Percentiles rank a stretch among this genome's conserved stretches.
Conservation (phyloP, 1,284 basidiomycete genomes). For the Irpex sp. region DNA sequence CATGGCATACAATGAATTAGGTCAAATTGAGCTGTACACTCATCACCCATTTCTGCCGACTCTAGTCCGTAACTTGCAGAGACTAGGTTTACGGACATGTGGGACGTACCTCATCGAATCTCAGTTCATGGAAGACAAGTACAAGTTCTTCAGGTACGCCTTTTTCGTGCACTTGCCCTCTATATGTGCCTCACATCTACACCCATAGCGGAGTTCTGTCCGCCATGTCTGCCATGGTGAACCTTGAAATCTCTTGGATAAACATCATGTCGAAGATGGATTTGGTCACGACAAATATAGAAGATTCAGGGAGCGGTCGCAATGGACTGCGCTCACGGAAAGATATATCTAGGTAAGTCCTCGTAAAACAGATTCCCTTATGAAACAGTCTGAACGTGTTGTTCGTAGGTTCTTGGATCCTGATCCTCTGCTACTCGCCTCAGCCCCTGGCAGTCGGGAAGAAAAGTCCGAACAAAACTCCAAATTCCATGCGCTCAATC, state of each 20-base stretch:
- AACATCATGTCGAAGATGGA: constrained; percentile 99
- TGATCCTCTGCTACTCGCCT: constrained; percentile 86
- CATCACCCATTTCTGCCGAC: constrained; percentile 96
- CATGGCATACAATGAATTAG: constrained; percentile 32
- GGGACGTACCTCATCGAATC: constrained; percentile 94
- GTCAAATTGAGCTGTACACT: constrained; percentile 98
- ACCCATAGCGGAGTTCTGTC: constrained; percentile 84
- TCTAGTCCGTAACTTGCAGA: constrained; percentile 70
- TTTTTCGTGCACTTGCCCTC: background rate
- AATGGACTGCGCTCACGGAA: constrained; percentile 71
- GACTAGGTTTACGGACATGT: constrained; percentile 76
- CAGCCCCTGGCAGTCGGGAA: constrained; percentile 55
- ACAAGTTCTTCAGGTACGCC: constrained; percentile 90
- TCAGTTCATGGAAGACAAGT: constrained; percentile 98
- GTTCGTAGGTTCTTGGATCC: constrained; percentile 85
- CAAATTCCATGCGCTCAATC: constrained; percentile 90
- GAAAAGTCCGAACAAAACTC: constrained; percentile 63
- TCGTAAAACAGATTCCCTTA: background rate
- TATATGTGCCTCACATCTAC: background rate
- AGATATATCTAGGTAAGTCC: constrained; percentile 70
- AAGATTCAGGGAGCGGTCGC: constrained; percentile 60
- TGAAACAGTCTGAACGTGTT: background rate
- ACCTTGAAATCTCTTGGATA: constrained; percentile 94
- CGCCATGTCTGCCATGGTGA: constrained; percentile 99
- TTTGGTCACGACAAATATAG: constrained; percentile 69